Percentiles rank a stretch among this genome's conserved stretches.
Evolutionary conservation across 805 yeast species (phyloP).

Genomic region (Komagataella pastoris): DNA sequence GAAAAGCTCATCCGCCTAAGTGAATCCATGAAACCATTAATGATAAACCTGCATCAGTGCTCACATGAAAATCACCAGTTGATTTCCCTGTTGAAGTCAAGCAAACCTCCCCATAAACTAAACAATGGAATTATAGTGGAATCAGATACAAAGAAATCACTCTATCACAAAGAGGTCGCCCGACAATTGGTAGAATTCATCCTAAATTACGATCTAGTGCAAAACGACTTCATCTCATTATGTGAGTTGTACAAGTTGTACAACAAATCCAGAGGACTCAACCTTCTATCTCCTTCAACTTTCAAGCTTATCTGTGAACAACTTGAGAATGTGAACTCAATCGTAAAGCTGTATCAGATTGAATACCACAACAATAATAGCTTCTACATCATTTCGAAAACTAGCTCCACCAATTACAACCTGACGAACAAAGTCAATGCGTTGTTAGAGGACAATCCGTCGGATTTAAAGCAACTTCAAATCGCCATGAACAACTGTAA

Average conservation of each 20-base stretch:
- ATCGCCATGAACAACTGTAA: slow-evolving; percentile 10
- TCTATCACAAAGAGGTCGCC: slow-evolving; percentile 49
- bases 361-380: slow-evolving; percentile 1
- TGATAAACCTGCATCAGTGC: slow-evolving; percentile 1
- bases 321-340: slow-evolving; percentile 11
- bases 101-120: slow-evolving; percentile 14
- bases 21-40: slow-evolving; percentile 17
- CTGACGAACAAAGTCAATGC: background rate
- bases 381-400: slow-evolving; percentile 14
- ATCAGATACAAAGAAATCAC: slow-evolving; percentile 1
- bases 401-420: slow-evolving; percentile 5
- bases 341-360: background rate
- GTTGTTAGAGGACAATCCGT: background rate
- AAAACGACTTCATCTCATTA: slow-evolving; percentile 46
- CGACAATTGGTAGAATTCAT: slow-evolving; percentile 71
- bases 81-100: slow-evolving; percentile 13
- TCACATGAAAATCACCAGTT: slow-evolving; percentile 11
- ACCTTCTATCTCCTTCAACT: slow-evolving; percentile 59
- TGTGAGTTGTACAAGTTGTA: slow-evolving; percentile 52
- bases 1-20: slow-evolving; percentile 54
- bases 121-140: slow-evolving; percentile 14
- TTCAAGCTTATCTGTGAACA: slow-evolving; percentile 21
- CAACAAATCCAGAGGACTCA: slow-evolving; percentile 52
- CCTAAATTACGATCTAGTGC: slow-evolving; percentile 25
- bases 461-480: background rate